These are phyloP conservation scores for Collybiopsis confluens DNA, from an alignment of 768 basidiomycete species.

Conservation along the genomic window DNA sequence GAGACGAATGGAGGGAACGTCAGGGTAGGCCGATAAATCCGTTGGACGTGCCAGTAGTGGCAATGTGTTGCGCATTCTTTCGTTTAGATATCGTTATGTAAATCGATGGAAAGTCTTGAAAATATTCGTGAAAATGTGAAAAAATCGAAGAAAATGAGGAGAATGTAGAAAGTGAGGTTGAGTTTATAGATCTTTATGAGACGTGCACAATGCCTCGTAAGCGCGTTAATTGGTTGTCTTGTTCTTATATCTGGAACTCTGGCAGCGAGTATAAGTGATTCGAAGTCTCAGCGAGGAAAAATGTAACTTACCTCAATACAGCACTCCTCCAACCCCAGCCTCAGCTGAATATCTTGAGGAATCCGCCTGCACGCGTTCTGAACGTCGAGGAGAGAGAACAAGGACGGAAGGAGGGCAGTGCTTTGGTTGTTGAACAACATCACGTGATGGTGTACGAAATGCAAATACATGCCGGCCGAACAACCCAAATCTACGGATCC, in stretches of 20 bases:
- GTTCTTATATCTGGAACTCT: constrained; percentile 5
- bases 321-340: constrained; percentile 6
- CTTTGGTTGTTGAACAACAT: no score
- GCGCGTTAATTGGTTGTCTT: constrained; percentile 6
- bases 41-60: constrained; percentile 25
- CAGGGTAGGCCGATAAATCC: constrained; percentile 16
- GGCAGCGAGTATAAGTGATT: not conserved
- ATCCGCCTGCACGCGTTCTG: not conserved
- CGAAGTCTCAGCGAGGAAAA: not conserved
- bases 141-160: not conserved
- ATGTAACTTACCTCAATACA: not conserved
- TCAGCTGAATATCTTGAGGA: not conserved
- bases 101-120: not conserved
- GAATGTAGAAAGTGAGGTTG: not conserved
- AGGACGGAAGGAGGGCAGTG: not conserved
- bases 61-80: constrained; percentile 14
- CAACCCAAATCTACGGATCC: no score
- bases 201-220: constrained; percentile 6
- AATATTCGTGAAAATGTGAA: not conserved
- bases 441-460: no score
- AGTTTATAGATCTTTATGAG: not conserved
- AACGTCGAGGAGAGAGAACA: constrained; percentile 5
- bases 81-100: constrained; percentile 5
- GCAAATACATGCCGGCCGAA: no score
- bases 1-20: constrained; percentile 60